Evolutionary conservation across 176 grass and related monocot species (phyloP).

Genomic region (Typha latifolia): DNA sequence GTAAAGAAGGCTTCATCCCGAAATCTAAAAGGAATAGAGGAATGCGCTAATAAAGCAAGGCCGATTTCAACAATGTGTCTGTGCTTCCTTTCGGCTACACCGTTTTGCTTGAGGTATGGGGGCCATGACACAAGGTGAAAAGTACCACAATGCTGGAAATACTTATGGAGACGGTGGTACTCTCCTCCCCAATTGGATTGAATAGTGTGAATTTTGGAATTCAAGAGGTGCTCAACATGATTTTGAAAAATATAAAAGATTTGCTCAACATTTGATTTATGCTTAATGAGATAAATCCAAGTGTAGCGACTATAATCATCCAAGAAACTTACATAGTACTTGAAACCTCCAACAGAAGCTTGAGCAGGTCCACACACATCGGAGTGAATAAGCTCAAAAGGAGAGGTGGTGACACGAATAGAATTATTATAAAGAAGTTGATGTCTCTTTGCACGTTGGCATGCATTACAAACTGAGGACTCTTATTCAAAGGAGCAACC

Average conservation of each 20-base stretch:
- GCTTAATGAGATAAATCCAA: not conserved
- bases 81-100: not conserved
- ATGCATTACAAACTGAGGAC: not conserved
- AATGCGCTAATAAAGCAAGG: not conserved
- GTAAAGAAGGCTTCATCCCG: not conserved
- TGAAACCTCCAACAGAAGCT: no score
- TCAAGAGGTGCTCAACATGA: not conserved
- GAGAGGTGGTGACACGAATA: no score
- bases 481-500: no score
- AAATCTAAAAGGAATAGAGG: not conserved
- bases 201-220: no score
- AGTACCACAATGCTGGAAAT: no score
- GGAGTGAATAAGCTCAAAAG: not conserved
- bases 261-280: no score
- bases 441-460: not conserved
- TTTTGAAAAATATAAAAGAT: not conserved
- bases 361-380: not conserved
- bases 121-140: not conserved
- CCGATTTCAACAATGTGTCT: not conserved
- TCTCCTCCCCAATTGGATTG: not conserved
- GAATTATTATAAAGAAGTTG: no score
- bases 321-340: not conserved
- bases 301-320: slow-evolving; percentile 2
- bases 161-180: no score
- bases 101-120: not conserved